A percentile compares a stretch with the other conserved stretches of the same genome.
Evolutionary conservation across 176 grass and related monocot species (phyloP).

Genomic region (Aegilops longissima): DNA sequence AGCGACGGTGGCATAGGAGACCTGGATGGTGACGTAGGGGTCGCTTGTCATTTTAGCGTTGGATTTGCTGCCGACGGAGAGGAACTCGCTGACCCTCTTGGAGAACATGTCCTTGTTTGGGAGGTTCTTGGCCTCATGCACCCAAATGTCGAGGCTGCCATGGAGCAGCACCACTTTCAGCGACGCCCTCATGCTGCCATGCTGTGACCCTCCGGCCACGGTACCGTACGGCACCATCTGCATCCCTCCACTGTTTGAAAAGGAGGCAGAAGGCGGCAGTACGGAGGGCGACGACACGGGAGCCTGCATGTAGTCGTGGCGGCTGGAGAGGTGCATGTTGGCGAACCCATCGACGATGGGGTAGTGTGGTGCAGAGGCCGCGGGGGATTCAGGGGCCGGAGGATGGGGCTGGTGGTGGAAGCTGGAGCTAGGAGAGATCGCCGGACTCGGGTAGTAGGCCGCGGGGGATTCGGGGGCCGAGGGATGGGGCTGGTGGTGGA

Average conservation of each 20-base stretch:
- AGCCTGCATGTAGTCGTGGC: not conserved
- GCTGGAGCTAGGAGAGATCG: slow-evolving; percentile 39
- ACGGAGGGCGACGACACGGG: slow-evolving; percentile 16
- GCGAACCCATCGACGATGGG: slow-evolving; percentile 59
- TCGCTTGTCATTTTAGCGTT: slow-evolving; percentile 64
- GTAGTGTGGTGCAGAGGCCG: slow-evolving; percentile 39
- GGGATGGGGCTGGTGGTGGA: slow-evolving; percentile 16
- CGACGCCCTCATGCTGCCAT: slow-evolving; percentile 38
- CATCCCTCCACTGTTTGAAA: slow-evolving; percentile 27
- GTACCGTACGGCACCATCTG: slow-evolving; percentile 45
- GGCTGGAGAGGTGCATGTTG: slow-evolving; percentile 49
- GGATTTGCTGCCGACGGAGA: slow-evolving; percentile 46
- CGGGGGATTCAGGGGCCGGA: slow-evolving; percentile 11
- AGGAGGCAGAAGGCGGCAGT: slow-evolving; percentile 24
- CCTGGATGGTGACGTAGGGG: slow-evolving; percentile 68
- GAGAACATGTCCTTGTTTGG: slow-evolving; percentile 91
- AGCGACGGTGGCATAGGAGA: slow-evolving; percentile 47
- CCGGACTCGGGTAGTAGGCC: slow-evolving; percentile 36
- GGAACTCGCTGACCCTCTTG: slow-evolving; percentile 56
- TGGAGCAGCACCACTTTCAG: slow-evolving; percentile 87
- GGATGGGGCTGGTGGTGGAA: slow-evolving; percentile 23
- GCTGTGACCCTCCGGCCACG: slow-evolving; percentile 24
- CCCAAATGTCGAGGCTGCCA: slow-evolving; percentile 74
- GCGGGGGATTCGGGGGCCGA: slow-evolving; percentile 25
- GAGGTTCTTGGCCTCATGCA: slow-evolving; percentile 56